A percentile compares a stretch with the other conserved stretches of the same genome.
Evolutionary conservation across 1,284 basidiomycete species (phyloP).

Genomic region (Ustilago xerochloae): DNA sequence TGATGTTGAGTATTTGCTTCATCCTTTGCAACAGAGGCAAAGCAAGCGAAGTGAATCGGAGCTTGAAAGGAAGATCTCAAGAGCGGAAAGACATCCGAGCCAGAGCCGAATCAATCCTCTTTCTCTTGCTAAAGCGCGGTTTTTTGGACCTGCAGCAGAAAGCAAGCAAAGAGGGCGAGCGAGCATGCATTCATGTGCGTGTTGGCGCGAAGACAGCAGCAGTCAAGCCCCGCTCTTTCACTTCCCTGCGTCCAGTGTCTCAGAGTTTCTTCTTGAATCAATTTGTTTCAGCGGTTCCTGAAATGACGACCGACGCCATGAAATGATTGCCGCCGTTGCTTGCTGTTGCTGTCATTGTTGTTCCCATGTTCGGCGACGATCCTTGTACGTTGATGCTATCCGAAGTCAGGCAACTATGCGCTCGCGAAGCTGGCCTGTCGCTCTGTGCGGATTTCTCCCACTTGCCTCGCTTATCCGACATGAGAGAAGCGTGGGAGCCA

Average conservation of each 20-base stretch:
- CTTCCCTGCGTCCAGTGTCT: background rate
- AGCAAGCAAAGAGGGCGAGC: no score
- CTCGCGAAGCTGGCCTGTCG: no score
- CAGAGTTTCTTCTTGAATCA: background rate
- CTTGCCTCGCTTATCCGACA: background rate
- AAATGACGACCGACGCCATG: constrained; percentile 1
- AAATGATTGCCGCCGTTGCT: background rate
- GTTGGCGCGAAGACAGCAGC: background rate
- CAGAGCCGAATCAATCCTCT: background rate
- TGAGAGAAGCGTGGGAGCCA: constrained; percentile 1
- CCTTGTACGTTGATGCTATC: background rate
- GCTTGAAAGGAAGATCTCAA: background rate
- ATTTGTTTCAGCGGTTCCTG: constrained; percentile 14
- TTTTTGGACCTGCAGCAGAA: background rate
- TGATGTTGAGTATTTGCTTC: no score
- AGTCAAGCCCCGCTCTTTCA: background rate
- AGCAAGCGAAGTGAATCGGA: background rate
- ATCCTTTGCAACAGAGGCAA: no score
- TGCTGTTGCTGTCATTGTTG: background rate
- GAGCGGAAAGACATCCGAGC: constrained; percentile 1
- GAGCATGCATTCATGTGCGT: background rate
- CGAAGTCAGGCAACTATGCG: background rate
- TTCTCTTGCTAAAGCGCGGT: background rate
- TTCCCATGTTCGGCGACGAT: background rate
- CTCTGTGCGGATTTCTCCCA: background rate